These are phyloP conservation scores for Antrodiella citrinella DNA, from an alignment of 768 basidiomycete species.

Conservation along the genomic window DNA sequence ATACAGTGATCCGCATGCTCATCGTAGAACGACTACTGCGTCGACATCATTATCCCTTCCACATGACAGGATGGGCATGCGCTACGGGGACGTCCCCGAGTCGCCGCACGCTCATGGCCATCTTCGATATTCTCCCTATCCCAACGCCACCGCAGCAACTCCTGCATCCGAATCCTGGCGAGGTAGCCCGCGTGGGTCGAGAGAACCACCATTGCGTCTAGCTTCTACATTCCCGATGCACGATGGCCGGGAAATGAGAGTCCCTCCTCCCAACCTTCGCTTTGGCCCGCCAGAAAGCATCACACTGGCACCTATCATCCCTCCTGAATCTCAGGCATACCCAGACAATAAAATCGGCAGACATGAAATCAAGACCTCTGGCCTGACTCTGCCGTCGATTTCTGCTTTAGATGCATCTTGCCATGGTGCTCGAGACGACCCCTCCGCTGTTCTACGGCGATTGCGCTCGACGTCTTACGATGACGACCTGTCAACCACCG, in stretches of 20 bases:
- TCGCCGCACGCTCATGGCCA: background rate
- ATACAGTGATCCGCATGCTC: background rate
- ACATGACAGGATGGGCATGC: background rate
- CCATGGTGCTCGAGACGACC: slow-evolving; percentile 42
- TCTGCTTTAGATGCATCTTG: slow-evolving; percentile 54
- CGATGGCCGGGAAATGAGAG: background rate
- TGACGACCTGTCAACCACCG: background rate
- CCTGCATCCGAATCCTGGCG: slow-evolving; percentile 17
- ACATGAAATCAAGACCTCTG: background rate
- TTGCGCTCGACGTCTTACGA: slow-evolving; percentile 48
- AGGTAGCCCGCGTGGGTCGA: slow-evolving; percentile 16
- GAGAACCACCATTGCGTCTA: background rate
- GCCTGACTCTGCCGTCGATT: slow-evolving; percentile 22
- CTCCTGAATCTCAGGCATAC: slow-evolving; percentile 16
- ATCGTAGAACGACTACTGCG: background rate
- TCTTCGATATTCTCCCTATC: background rate
- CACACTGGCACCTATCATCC: slow-evolving; percentile 34
- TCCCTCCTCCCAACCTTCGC: slow-evolving; percentile 8
- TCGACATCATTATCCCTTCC: background rate
- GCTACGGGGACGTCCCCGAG: background rate
- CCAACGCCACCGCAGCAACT: background rate
- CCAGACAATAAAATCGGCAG: background rate
- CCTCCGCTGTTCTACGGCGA: slow-evolving; percentile 58
- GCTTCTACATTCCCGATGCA: background rate
- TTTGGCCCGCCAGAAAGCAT: slow-evolving; percentile 27